Percentiles rank a stretch among this genome's conserved stretches.
These are phyloP conservation scores for Bruguiera sexangula DNA, from an alignment of 345 rosid genomes.

Conservation along the genomic window DNA sequence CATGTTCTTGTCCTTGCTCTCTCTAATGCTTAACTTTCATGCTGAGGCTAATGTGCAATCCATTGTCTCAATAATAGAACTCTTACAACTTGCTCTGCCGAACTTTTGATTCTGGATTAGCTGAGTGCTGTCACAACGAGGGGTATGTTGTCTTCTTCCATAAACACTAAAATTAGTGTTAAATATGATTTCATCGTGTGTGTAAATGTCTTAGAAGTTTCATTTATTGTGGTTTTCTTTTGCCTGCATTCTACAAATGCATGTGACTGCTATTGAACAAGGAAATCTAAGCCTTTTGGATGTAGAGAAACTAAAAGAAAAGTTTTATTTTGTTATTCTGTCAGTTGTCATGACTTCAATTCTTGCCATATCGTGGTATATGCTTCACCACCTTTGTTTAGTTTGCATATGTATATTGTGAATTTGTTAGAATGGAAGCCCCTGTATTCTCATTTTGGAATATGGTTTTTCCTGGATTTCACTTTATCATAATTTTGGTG, in stretches of 20 bases:
- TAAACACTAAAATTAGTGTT: neutral
- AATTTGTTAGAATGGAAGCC: neutral
- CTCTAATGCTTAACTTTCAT: neutral
- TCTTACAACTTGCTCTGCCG: slow-evolving; percentile 54
- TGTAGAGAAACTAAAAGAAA: too few relatives aligned
- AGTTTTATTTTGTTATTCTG: too few relatives aligned
- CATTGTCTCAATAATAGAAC: slow-evolving; percentile 33
- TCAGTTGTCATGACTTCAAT: too few relatives aligned
- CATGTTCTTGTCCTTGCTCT: neutral
- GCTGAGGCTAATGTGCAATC: slow-evolving; percentile 14
- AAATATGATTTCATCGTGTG: neutral
- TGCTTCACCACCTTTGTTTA: neutral
- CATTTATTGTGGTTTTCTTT: too few relatives aligned
- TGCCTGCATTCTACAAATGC: too few relatives aligned
- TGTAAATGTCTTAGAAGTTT: neutral
- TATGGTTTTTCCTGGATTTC: neutral
- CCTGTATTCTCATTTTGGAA: neutral
- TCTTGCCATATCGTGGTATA: too few relatives aligned
- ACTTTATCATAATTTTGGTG: slow-evolving; percentile 4
- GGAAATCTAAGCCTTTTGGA: too few relatives aligned
- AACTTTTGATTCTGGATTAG: slow-evolving; percentile 55
- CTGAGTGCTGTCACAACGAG: slow-evolving; percentile 64
- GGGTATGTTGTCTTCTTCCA: slow-evolving; percentile 32
- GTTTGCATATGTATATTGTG: neutral
- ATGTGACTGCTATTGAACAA: too few relatives aligned